Percentiles rank a stretch among this genome's conserved stretches.
These are phyloP conservation scores for Tetraselmis chui DNA, from an alignment of 139 green algal species.

Conservation along the genomic window DNA sequence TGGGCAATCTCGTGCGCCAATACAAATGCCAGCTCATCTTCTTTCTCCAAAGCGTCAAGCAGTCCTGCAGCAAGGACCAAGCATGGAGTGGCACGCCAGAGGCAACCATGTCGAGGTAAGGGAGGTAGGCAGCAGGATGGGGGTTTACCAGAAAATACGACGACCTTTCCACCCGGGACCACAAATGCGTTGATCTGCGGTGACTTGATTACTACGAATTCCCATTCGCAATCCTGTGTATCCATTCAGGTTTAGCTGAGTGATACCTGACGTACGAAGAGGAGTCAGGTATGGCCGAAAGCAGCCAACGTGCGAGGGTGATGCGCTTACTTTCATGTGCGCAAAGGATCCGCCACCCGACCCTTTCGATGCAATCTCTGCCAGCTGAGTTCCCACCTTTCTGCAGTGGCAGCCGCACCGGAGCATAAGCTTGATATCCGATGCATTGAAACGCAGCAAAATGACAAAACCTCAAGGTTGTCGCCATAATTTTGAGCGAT, in stretches of 20 bases:
- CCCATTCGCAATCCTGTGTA: slow-evolving; percentile 58
- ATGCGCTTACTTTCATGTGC: slow-evolving; percentile 45
- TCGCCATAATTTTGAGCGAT: too few relatives aligned
- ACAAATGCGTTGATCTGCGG: slow-evolving; percentile 75
- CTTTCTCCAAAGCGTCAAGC: slow-evolving; percentile 46
- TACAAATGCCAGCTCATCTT: slow-evolving; percentile 75
- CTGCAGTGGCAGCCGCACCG: too few relatives aligned
- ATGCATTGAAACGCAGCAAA: too few relatives aligned
- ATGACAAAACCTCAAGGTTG: too few relatives aligned
- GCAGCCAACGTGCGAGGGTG: too few relatives aligned
- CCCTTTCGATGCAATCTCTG: slow-evolving; percentile 37
- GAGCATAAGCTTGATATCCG: too few relatives aligned
- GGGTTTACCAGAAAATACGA: slow-evolving; percentile 52
- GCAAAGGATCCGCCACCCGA: slow-evolving; percentile 41
- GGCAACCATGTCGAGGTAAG: too few relatives aligned
- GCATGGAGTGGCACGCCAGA: too few relatives aligned
- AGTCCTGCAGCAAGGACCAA: slow-evolving; percentile 41
- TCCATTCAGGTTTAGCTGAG: too few relatives aligned
- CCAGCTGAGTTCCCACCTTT: slow-evolving; percentile 15
- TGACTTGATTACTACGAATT: slow-evolving; percentile 73
- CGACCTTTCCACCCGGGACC: slow-evolving; percentile 82
- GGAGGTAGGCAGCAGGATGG: neutral
- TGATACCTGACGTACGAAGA: too few relatives aligned
- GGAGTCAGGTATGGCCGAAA: too few relatives aligned
- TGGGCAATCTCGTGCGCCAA: slow-evolving; percentile 79